Conservation (phyloP, 2,329 filamentous ascomycete genomes). For the Bipolaris sorokiniana region DNA sequence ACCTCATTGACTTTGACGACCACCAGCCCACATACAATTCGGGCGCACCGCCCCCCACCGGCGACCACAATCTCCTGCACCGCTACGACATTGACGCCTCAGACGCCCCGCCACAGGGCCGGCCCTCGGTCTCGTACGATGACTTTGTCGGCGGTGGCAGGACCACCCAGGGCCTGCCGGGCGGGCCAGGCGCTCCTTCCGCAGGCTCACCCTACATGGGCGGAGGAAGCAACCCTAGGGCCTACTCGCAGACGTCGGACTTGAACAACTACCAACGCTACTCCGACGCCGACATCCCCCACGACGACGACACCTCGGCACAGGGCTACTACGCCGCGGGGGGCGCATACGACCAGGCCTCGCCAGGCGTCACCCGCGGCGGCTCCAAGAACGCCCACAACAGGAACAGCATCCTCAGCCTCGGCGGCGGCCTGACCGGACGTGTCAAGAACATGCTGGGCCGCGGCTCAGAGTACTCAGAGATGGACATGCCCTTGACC, state of each 20-base stretch:
- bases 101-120: constrained; percentile 66
- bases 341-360: constrained; percentile 62
- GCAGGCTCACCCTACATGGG: constrained; percentile 42
- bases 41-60: constrained; percentile 77
- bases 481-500: constrained; percentile 97
- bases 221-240: constrained; percentile 45
- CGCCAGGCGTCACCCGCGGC: constrained; percentile 54
- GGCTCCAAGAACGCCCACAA: constrained; percentile 67
- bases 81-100: constrained; percentile 73
- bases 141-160: constrained; percentile 80
- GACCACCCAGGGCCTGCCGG: constrained; percentile 52
- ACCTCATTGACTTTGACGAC: constrained; percentile 77
- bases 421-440: constrained; percentile 87
- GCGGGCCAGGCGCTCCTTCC: constrained; percentile 51
- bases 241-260: constrained; percentile 78
- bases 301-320: constrained; percentile 74
- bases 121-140: constrained; percentile 92
- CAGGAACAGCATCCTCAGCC: constrained; percentile 84
- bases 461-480: constrained; percentile 85
- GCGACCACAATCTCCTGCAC: constrained; percentile 80
- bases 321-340: constrained; percentile 79
- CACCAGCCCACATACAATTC: constrained; percentile 73
- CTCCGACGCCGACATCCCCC: constrained; percentile 83
- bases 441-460: constrained; percentile 89
- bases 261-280: constrained; percentile 90